Evolutionary conservation across 2,329 filamentous ascomycete genomes (phyloP), one percentile per base, ranked within the genome.

Genomic region (Fusarium armeniacum): DNA sequence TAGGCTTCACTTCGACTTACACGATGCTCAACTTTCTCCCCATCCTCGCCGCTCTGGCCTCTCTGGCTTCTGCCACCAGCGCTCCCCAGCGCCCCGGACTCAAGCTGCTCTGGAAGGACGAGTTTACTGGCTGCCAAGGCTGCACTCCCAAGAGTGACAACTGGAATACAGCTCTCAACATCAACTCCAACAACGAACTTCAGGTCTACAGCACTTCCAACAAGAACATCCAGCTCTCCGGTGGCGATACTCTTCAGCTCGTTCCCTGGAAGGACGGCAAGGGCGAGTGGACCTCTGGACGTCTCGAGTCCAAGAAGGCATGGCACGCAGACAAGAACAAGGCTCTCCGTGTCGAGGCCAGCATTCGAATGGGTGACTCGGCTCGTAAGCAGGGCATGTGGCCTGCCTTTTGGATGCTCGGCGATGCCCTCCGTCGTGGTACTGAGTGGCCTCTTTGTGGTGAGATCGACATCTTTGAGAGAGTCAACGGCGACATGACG

Each of bases 331-430:
- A 75, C 18, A 73, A 79, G 2, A 82, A 82, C 49, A 76, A 76
- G 35, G 69, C 74, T 47, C 84, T 84, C 38, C 73, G 83, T 33
- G 79, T 81, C 49, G 82, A 86, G 74, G 81, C 81, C 12, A 75
- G 75, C 43, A 77, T 86, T 55, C 81, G 83, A 10, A 83, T 84
- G 64, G 85, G 84, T 33, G 55, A 76, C 13, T 60, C 73, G 18
- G 67, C 67, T 32, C 77, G 79, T 50, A 84, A 85, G 76, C 79
- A 83, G 69, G 84, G 84, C 15, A 78, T 86, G 67, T 86, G 84
- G 84, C 84, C 84, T 4, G 84, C 84, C 5, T 86, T 86, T 71
- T 86, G 84, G 84, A 76, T 85, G 55, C 80, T 86, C 2, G 84
- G 84, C 13, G 78, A 84, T 61, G 77, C 82, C 18, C 77, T 85